Base-by-base conservation (phyloP, 2,329 filamentous ascomycete species). In the Teratosphaeria viscida region DNA sequence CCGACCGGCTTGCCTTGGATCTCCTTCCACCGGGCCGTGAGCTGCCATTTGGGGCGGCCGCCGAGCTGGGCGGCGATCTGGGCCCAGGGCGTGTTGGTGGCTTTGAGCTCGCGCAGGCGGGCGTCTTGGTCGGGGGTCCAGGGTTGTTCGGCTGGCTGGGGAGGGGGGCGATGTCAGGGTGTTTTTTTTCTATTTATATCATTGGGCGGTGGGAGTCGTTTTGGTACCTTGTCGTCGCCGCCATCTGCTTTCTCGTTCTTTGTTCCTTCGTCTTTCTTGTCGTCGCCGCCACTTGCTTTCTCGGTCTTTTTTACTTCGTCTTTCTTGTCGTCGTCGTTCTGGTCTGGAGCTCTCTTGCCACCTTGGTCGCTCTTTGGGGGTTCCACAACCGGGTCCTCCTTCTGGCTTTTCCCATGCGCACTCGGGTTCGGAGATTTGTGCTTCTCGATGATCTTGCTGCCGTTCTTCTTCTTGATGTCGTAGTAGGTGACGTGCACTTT, bases 91-190 rank as follows among this genome's bases (percentile, higher is more conserved):
- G 61, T 68, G 34, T 66, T 65, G 2, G 66, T 67, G 1, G 54
- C 64, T 61, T 75, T 76, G 64, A 76, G 58, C 6, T 69, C 65
- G 19, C 75, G 62, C 2, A 80, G 59, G 61, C 70, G 73, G 2
- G 70, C 68, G 54, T 80, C 77, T 57, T 79, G 71, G 47, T 74
- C 73, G 0, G 68, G 55, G 2, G 57, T 53, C 57, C 57, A 58
- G 11, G 32, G 29, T 43, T 54, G 27, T 26, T 54, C 53, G 12
- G 27, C 10, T 54, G 52, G 52, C 52, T 53, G 37, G 12, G 37
- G 16, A 14, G 16, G 12, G 16, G 4, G 23, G 23, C 23, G 23
- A 23, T 43, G 43, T 49, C 12, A 49, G 43, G 6, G n/a, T 23
- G 43, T 23, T 23, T 23, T 2, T 4, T 49, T n/a, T 10, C 23